Evolutionary conservation across 2,329 filamentous ascomycete species (phyloP).

Genomic region (Cyanodermella asteris): DNA sequence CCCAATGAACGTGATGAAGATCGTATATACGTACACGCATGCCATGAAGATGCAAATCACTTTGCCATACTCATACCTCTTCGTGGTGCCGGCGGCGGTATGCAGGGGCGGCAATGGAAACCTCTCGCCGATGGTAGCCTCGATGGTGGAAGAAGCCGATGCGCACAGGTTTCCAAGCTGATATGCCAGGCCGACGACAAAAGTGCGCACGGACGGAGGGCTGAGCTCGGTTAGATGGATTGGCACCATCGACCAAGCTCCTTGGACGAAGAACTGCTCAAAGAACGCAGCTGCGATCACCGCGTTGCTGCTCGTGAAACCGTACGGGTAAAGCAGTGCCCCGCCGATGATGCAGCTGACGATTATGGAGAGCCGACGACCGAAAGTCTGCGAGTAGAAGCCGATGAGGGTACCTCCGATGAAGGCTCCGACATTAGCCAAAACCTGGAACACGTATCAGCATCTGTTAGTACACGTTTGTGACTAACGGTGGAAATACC

Average conservation of each 20-base stretch:
- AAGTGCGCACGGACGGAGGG: conserved; percentile 51
- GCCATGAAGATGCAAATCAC: conserved; percentile 87
- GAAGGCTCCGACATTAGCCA: conserved; percentile 61
- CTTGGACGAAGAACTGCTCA: conserved; percentile 45
- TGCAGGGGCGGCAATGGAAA: conserved; percentile 49
- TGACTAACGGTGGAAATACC: too few relatives aligned
- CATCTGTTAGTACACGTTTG: too few relatives aligned
- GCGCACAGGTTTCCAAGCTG: conserved; percentile 58
- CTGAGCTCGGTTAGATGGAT: conserved; percentile 61
- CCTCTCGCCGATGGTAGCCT: conserved; percentile 49
- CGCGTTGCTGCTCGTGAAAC: conserved; percentile 15
- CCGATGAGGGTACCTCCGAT: conserved; percentile 53
- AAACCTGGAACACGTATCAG: too few relatives aligned
- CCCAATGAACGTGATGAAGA: conserved; percentile 26
- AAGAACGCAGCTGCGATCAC: conserved; percentile 16
- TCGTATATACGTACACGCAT: conserved; percentile 47
- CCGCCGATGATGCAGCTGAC: conserved; percentile 64
- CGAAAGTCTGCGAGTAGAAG: conserved; percentile 53
- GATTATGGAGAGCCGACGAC: conserved; percentile 44
- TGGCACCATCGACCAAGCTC: conserved; percentile 46
- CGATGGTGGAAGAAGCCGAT: conserved; percentile 50
- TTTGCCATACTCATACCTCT: conserved; percentile 52
- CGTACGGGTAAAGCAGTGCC: conserved; percentile 66
- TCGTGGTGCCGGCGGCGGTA: conserved; percentile 20
- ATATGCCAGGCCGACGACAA: conserved; percentile 52